Evolutionary conservation across 768 basidiomycete genomes (phyloP).

Genomic region (Dioszegia aurantiaca): DNA sequence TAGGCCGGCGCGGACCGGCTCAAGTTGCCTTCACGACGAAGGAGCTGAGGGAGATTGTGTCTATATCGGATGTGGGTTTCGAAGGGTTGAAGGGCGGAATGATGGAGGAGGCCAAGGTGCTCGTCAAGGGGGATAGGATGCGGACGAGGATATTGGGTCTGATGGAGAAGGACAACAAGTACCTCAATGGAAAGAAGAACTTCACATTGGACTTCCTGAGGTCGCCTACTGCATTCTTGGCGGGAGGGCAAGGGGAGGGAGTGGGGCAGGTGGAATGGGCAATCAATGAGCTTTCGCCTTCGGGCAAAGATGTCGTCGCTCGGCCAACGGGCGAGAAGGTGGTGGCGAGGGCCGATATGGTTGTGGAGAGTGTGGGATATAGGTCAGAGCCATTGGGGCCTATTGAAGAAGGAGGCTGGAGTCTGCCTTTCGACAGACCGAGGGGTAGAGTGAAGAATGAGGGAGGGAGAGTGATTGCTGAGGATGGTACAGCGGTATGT

Average conservation of each 20-base stretch:
- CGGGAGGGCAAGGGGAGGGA: conserved; percentile 13
- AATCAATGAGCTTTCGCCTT: conserved; percentile 39
- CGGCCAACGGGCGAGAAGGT: conserved; percentile 62
- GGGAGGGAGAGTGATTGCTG: conserved; percentile 52
- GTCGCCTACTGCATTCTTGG: conserved; percentile 37
- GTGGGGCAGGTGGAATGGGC: conserved; percentile 39
- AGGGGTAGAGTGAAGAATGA: conserved; percentile 56
- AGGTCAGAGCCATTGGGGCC: conserved; percentile 68
- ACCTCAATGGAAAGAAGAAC: conserved; percentile 18
- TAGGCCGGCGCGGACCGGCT: conserved; percentile 80
- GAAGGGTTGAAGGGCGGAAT: conserved; percentile 34
- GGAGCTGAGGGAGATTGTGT: conserved; percentile 80
- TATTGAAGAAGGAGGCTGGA: conserved; percentile 38
- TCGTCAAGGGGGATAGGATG: conserved; percentile 49
- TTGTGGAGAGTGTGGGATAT: conserved; percentile 86
- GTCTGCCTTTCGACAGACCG: conserved; percentile 51
- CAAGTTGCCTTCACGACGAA: conserved; percentile 90
- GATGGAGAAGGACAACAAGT: conserved; percentile 42
- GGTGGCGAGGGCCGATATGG: conserved; percentile 65
- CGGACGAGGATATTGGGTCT: conserved; percentile 53
- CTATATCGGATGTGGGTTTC: conserved; percentile 63
- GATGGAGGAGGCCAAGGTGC: conserved; percentile 38
- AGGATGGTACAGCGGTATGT: conserved; percentile 49
- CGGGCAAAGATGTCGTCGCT: conserved; percentile 24
- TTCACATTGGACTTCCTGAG: conserved; percentile 50